Base-by-base conservation (phyloP, 1,284 basidiomycete species). In the Puccinia triticina region DNA sequence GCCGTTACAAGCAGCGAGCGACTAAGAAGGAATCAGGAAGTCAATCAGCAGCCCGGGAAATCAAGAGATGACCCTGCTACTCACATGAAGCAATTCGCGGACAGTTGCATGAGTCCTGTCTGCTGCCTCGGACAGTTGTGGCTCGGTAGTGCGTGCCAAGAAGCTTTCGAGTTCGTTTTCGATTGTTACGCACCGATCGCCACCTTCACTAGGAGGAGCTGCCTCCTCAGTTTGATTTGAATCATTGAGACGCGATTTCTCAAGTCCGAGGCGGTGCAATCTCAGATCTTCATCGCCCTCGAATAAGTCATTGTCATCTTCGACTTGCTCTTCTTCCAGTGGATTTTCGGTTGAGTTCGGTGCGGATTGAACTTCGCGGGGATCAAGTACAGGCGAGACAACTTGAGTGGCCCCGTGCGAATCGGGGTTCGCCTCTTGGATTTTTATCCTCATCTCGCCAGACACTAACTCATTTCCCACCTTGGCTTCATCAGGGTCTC, bases 261-360 rank as follows among this genome's bases (percentile, higher is more conserved):
- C 53, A 8, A 69, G n/a, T 73, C 71, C 57, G 26, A 69, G 66
- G 50, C 37, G 46, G 32, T 73, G 79, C 11, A 81, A 34, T 18
- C 59, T 50, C 32, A 73, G n/a, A 81, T 81, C 79, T 46, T 74
- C 26, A 40, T 81, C 79, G 46, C 57, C 79, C 69, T 81, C 79
- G 37, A 81, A 81, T n/a, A 81, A 59, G 43, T 81, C 79, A 64
- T 73, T 81, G 46, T 81, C 79, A 81, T 81, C 79, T 64, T 74
- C 67, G 37, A 64, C 34, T 46, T 73, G 48, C 26, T 57, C 53
- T 55, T 67, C 64, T 59, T 43, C 29, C 50, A 46, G 46, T 53
- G 21, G 10, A 34, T 32, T 50, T 10, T 55, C 71, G 26, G 29
- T 37, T 48, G 1, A 16, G 40, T 48, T 55, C 23, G 37, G 57